These are phyloP conservation scores for Cyclotella sp. DNA, from an alignment of 108 stramenopile species.

Conservation along the genomic window DNA sequence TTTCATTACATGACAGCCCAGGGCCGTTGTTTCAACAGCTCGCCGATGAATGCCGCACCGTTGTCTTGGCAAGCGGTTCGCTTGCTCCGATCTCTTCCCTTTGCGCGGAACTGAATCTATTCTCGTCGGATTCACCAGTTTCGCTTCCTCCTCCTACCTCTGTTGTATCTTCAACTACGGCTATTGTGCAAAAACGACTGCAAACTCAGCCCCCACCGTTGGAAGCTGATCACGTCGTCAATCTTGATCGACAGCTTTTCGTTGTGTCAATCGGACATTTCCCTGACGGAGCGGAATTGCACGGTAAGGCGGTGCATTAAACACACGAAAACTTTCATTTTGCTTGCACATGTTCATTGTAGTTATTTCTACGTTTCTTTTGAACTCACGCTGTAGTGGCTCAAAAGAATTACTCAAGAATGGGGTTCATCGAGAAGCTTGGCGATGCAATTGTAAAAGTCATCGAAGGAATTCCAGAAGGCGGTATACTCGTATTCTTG, in stretches of 20 bases:
- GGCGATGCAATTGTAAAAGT: constrained; percentile 71
- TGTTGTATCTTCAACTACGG: constrained; percentile 11
- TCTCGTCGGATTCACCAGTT: constrained; percentile 15
- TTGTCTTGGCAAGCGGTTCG: constrained; percentile 78
- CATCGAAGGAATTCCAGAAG: constrained; percentile 61
- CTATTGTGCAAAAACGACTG: constrained; percentile 36
- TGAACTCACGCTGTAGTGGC: constrained; percentile 8
- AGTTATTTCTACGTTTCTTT: not conserved
- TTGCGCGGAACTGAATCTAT: constrained; percentile 72
- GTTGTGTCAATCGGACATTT: constrained; percentile 72
- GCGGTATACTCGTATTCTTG: constrained; percentile 80
- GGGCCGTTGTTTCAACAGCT: constrained; percentile 62
- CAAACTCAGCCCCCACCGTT: constrained; percentile 74
- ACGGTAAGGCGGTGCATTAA: constrained; percentile 4
- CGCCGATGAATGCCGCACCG: constrained; percentile 51
- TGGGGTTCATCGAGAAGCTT: constrained; percentile 63
- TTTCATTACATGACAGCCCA: constrained; percentile 32
- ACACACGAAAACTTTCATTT: not conserved
- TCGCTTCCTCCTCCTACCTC: not conserved
- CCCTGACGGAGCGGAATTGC: constrained; percentile 68
- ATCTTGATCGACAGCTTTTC: constrained; percentile 72
- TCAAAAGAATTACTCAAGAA: constrained; percentile 58
- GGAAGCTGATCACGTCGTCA: constrained; percentile 80
- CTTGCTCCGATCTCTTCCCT: constrained; percentile 76
- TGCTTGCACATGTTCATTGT: not conserved